Percentiles rank a stretch among this genome's conserved stretches.
Evolutionary conservation across 139 green algal species (phyloP).

Genomic region (Prasinococcaceae sp.): DNA sequence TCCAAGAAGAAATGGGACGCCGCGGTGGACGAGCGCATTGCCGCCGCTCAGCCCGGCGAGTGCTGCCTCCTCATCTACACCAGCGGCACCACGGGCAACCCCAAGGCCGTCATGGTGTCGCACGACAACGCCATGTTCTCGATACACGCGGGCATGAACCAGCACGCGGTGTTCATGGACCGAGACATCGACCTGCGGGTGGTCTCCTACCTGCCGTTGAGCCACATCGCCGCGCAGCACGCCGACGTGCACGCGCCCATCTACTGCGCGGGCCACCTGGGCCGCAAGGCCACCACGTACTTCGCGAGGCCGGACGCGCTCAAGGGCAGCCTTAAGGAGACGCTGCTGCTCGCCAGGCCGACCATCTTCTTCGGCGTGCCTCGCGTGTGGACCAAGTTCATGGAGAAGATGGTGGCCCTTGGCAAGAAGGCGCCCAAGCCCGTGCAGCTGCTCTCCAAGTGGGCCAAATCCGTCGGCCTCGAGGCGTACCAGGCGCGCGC

Average conservation of each 20-base stretch:
- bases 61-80: constrained; percentile 21
- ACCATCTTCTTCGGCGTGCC: constrained; percentile 21
- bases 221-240: constrained; percentile 13
- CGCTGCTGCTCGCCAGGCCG: constrained; percentile 6
- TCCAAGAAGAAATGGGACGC: background rate
- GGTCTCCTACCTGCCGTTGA: constrained; percentile 14
- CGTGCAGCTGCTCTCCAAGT: constrained; percentile 6
- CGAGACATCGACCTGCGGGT: constrained; percentile 1
- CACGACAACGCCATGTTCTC: constrained; percentile 14
- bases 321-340: constrained; percentile 10
- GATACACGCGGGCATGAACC: background rate
- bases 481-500: background rate
- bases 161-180: too few species aligned
- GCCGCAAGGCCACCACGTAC: background rate
- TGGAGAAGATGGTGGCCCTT: constrained; percentile 2
- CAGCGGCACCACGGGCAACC: constrained; percentile 14
- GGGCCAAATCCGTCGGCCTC: background rate
- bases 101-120: constrained; percentile 18
- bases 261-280: background rate
- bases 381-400: constrained; percentile 17
- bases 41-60: constrained; percentile 7
- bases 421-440: background rate
- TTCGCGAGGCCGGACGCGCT: constrained; percentile 10
- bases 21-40: constrained; percentile 5
- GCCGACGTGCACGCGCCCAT: constrained; percentile 11